Conservation (phyloP, 345 rosid species). For the Eucalyptus regnans region DNA sequence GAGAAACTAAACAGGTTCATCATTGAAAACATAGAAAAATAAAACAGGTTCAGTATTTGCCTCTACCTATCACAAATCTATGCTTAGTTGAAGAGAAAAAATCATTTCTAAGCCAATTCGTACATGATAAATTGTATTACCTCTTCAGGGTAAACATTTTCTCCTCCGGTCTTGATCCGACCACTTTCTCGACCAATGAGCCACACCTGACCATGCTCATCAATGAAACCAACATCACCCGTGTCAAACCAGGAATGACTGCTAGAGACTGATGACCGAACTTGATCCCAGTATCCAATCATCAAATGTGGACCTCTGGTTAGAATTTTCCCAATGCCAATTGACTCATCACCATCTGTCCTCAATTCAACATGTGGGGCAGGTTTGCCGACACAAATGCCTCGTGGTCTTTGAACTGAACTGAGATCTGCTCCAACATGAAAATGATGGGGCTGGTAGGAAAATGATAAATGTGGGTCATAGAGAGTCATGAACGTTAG, state of each 20-base stretch:
- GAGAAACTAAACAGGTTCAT: not conserved
- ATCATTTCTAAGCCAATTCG: not conserved
- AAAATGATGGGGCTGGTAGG: not conserved
- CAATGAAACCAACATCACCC: slow-evolving; percentile 63
- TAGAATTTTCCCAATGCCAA: slow-evolving; percentile 40
- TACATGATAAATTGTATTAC: slow-evolving; percentile 3
- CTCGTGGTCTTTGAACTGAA: slow-evolving; percentile 13
- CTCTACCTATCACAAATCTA: not conserved
- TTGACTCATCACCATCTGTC: slow-evolving; percentile 26
- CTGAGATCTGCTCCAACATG: not conserved
- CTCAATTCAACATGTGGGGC: slow-evolving; percentile 67
- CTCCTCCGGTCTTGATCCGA: slow-evolving; percentile 76
- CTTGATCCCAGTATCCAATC: slow-evolving; percentile 61
- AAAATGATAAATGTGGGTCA: slow-evolving; percentile 10
- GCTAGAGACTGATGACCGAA: not conserved
- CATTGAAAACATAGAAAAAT: not conserved
- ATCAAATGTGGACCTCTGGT: slow-evolving; percentile 84
- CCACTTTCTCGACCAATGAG: slow-evolving; percentile 67
- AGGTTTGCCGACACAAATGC: slow-evolving; percentile 76
- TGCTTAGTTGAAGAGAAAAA: not conserved
- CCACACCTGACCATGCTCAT: slow-evolving; percentile 53
- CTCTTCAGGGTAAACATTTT: slow-evolving; percentile 86
- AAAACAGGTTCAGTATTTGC: too few relatives aligned
- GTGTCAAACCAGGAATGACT: slow-evolving; percentile 62
- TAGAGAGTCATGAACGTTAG: slow-evolving; percentile 54